phyloP scores from a whole-genome alignment of 192 early-diverging fungal genomes.

The Jimgerdemannia flammicorona region DNA sequence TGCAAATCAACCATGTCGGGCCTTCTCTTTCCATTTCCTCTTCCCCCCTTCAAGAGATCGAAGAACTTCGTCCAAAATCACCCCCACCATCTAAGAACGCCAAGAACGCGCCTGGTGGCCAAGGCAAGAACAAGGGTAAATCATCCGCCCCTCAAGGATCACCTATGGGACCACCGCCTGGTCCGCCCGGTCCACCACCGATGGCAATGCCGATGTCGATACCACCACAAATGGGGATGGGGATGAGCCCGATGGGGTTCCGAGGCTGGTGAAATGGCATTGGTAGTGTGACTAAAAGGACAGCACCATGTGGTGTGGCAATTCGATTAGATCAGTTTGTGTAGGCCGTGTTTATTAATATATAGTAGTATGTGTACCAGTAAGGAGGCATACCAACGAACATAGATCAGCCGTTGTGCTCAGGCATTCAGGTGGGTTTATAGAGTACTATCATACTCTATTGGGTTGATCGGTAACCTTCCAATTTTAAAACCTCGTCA shows the following conservation, averaged over 20 bases:
- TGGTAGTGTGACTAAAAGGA: too few relatives aligned
- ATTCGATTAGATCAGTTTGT: too few relatives aligned
- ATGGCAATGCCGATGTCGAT: constrained; percentile 8
- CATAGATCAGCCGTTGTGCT: too few relatives aligned
- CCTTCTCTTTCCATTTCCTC: not conserved
- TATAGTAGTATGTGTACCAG: too few relatives aligned
- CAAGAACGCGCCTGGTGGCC: not conserved
- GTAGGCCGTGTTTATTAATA: too few relatives aligned
- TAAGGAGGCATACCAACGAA: too few relatives aligned
- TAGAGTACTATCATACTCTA: too few relatives aligned
- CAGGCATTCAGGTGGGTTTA: too few relatives aligned
- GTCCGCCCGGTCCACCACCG: not conserved
- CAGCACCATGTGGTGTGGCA: too few relatives aligned
- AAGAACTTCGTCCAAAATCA: constrained; percentile 50
- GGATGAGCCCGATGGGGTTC: not conserved
- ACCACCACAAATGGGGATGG: not conserved
- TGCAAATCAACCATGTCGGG: not conserved
- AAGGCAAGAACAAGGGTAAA: not conserved
- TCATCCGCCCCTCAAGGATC: not conserved
- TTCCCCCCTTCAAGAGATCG: constrained; percentile 32
- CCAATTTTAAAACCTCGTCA: too few relatives aligned
- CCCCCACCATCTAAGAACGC: constrained; percentile 38
- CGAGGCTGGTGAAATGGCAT: too few relatives aligned
- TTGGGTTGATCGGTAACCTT: too few relatives aligned
- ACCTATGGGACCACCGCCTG: not conserved